These are phyloP conservation scores for Cyclotella kingstonii DNA, from an alignment of 108 stramenopile species.

Conservation along the genomic window DNA sequence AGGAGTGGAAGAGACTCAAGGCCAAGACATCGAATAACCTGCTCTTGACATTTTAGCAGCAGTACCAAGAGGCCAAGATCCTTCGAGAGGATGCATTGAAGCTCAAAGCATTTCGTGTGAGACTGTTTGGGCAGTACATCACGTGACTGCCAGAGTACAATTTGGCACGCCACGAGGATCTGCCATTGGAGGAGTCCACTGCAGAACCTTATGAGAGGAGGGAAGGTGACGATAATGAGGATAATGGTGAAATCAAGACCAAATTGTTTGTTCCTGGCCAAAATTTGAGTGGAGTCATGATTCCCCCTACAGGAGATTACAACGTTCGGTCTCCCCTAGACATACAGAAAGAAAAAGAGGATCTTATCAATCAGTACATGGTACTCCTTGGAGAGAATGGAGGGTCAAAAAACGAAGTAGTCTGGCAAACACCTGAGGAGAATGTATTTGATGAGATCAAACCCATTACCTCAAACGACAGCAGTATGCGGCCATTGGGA, in stretches of 20 bases:
- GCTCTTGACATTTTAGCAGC: constrained; percentile 18
- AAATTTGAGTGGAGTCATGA: constrained; percentile 22
- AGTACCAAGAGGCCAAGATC: constrained; percentile 36
- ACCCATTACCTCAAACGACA: too few relatives aligned
- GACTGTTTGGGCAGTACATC: constrained; percentile 63
- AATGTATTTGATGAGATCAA: too few relatives aligned
- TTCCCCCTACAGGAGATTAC: constrained; percentile 15
- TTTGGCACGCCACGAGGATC: constrained; percentile 48
- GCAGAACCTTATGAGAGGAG: constrained; percentile 30
- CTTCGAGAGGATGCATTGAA: constrained; percentile 71
- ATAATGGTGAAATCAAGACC: constrained; percentile 2
- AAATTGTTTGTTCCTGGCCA: constrained; percentile 24
- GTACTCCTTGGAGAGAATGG: too few relatives aligned
- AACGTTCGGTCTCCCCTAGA: neutral
- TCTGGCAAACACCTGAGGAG: too few relatives aligned
- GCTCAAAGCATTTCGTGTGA: constrained; percentile 56
- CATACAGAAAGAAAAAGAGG: constrained; percentile 4
- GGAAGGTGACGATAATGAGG: too few relatives aligned
- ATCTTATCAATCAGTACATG: constrained; percentile 10
- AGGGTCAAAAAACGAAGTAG: too few relatives aligned
- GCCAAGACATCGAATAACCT: constrained; percentile 7
- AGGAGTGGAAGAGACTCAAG: constrained; percentile 27
- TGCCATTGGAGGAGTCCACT: constrained; percentile 42
- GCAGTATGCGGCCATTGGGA: too few relatives aligned
- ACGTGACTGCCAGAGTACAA: constrained; percentile 42